Base-by-base conservation (phyloP, 2,329 filamentous ascomycete species). In the Scedosporium boydii region DNA sequence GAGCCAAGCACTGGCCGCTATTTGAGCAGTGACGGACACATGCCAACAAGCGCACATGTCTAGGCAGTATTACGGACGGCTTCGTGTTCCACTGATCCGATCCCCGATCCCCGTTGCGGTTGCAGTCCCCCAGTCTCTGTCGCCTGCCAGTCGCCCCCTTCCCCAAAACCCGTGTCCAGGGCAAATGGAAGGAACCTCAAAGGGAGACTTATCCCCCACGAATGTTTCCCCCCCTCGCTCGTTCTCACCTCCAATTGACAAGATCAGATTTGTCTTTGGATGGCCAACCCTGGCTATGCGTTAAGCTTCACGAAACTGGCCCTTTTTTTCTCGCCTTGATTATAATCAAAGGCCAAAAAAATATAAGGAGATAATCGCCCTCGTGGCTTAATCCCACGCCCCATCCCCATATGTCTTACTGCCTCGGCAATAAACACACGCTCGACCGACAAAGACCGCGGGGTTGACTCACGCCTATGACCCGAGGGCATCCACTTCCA, bases 1-100 rank as follows among this genome's bases (percentile, higher is more conserved):
- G 18, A 14, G 44, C 44, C 44, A 48, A 48, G 44, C 44, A 48
- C 44, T 48, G 44, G 44, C 3, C 16, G 6, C 44, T 38, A 38
- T 18, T 56, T 12, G 21, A 56, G 23, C 21, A 21, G 53, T 23
- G 23, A 27, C 53, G 23, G 58, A 48, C 59, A 60, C 27, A 53
- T 60, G 59, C 42, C 44, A 58, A n/a, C 29, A 23, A 38, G 34
- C 34, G 34, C 34, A 55, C 51, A 55, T 55, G 51, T 23, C 21
- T 55, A 34, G 1, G 29, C 29, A 34, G 29, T 23, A 23, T 34
- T 34, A 7, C 51, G 27, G 21, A 26, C 59, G 59, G 44, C 38
- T 42, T 53, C 16, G 29, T 60, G 44, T 60, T 60, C 59, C 42
- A 51, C 59, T 60, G 44, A 51, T 51, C 59, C 59, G 59, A 60